Conservation (phyloP, 768 basidiomycete species). For the Podaxis sp. region DNA sequence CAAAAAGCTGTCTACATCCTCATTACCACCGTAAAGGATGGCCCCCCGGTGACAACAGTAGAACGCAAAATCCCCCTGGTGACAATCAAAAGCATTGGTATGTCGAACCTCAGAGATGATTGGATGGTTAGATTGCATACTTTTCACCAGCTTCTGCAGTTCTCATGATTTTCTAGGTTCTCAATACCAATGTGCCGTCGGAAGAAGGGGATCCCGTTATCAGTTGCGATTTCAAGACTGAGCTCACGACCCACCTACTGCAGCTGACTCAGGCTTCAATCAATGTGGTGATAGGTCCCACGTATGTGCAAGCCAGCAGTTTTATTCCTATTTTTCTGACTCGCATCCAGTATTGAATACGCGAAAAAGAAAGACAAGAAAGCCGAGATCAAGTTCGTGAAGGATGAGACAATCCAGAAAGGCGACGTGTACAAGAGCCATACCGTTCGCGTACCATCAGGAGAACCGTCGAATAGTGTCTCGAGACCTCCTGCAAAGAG, state of each 20-base stretch:
- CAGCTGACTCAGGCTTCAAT: conserved; percentile 78
- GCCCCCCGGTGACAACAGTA: conserved; percentile 51
- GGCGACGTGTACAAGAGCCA: conserved; percentile 95
- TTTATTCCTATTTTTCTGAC: background rate
- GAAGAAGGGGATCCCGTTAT: conserved; percentile 97
- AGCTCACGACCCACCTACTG: conserved; percentile 80
- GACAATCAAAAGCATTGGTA: conserved; percentile 81
- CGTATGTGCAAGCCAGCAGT: conserved; percentile 49
- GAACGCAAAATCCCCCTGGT: conserved; percentile 90
- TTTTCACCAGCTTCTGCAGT: background rate
- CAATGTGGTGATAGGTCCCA: conserved; percentile 69
- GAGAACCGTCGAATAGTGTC: conserved; percentile 78
- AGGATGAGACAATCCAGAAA: conserved; percentile 79
- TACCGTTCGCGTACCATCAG: conserved; percentile 82
- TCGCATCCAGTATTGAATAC: conserved; percentile 68
- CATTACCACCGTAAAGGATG: conserved; percentile 61
- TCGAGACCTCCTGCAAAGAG: conserved; percentile 85
- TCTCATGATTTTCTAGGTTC: conserved; percentile 42
- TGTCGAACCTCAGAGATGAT: conserved; percentile 92
- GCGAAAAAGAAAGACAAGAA: conserved; percentile 97
- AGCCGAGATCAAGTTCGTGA: conserved; percentile 80
- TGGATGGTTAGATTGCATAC: conserved; percentile 72
- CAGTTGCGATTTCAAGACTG: conserved; percentile 94
- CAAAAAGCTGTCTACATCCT: conserved; percentile 83
- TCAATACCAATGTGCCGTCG: conserved; percentile 68